Evolutionary conservation across 371 early-diverging fungal genomes (phyloP).

Genomic region (Mortierella sp.): DNA sequence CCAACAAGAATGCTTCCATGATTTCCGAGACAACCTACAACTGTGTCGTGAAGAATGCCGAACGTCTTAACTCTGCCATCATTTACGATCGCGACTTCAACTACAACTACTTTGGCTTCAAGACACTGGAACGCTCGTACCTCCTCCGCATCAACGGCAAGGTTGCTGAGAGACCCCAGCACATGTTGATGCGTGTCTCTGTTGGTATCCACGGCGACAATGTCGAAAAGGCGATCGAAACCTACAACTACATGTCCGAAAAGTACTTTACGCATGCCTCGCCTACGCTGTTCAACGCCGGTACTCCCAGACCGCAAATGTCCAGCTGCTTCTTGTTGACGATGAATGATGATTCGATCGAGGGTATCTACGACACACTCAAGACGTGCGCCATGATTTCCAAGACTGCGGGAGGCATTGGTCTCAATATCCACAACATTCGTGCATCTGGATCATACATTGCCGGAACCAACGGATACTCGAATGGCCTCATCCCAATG

Average conservation of each 20-base stretch:
- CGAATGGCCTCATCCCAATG: constrained; percentile 99
- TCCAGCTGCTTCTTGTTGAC: constrained; percentile 97
- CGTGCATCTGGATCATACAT: constrained; percentile 96
- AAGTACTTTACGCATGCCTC: constrained; percentile 99
- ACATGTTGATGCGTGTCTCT: constrained; percentile 99
- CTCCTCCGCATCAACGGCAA: constrained; percentile 88
- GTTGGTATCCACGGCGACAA: constrained; percentile 98
- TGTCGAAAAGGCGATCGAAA: constrained; percentile 94
- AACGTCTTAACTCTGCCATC: constrained; percentile 90
- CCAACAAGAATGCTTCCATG: constrained; percentile 85
- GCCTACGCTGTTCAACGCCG: constrained; percentile 99
- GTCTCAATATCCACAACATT: constrained; percentile 96
- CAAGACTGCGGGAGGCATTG: constrained; percentile 99
- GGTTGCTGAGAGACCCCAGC: constrained; percentile 97
- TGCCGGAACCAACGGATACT: constrained; percentile 97
- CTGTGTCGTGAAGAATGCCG: constrained; percentile 80
- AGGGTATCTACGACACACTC: constrained; percentile 98
- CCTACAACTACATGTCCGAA: constrained; percentile 96
- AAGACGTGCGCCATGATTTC: constrained; percentile 98
- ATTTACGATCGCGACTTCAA: constrained; percentile 96
- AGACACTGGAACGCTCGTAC: constrained; percentile 98
- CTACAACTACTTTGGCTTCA: constrained; percentile 99
- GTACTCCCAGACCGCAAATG: constrained; percentile 96
- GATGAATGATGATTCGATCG: constrained; percentile 97
- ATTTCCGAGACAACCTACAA: constrained; percentile 85